A percentile compares a stretch with the other conserved stretches of the same genome.
Conservation (phyloP, 1,284 basidiomycete species). For the Pseudozyma tsukubaensis region DNA sequence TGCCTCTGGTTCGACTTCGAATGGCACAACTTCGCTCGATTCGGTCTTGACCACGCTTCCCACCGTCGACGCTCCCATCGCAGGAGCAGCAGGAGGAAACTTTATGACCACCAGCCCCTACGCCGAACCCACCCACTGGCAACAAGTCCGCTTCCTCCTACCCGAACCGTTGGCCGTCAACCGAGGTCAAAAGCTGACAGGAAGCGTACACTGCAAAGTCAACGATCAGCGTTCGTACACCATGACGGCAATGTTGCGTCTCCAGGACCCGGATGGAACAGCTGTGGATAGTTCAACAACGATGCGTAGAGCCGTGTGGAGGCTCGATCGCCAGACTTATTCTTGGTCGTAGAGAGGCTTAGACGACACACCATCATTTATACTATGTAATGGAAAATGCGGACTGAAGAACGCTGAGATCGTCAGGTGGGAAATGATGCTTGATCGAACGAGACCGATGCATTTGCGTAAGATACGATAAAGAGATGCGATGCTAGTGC, state of each 20-base stretch:
- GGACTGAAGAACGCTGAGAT: too few relatives aligned
- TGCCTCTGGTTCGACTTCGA: too few relatives aligned
- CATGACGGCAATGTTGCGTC: constrained; percentile 39
- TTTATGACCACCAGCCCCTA: constrained; percentile 65
- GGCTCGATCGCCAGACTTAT: constrained; percentile 65
- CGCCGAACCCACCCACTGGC: constrained; percentile 66
- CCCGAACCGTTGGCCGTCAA: constrained; percentile 65
- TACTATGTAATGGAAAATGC: neutral
- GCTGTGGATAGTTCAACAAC: constrained; percentile 15
- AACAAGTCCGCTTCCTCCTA: constrained; percentile 64
- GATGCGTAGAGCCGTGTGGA: constrained; percentile 51
- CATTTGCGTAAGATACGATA: too few relatives aligned
- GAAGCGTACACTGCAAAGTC: constrained; percentile 57
- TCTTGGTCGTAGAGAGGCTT: constrained; percentile 45
- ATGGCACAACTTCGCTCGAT: constrained; percentile 7
- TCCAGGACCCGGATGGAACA: constrained; percentile 40
- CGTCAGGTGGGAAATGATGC: too few relatives aligned
- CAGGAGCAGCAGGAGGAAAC: constrained; percentile 9
- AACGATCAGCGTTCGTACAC: constrained; percentile 64
- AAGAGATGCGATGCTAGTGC: neutral
- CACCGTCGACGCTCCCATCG: constrained; percentile 21
- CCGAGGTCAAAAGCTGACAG: constrained; percentile 55
- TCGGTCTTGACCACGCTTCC: constrained; percentile 23
- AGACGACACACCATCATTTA: neutral
- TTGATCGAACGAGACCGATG: too few relatives aligned